A percentile compares a stretch with the other conserved stretches of the same genome.
phyloP scores from a whole-genome alignment of 768 basidiomycete species.

The Dioszegia aurantiaca region DNA sequence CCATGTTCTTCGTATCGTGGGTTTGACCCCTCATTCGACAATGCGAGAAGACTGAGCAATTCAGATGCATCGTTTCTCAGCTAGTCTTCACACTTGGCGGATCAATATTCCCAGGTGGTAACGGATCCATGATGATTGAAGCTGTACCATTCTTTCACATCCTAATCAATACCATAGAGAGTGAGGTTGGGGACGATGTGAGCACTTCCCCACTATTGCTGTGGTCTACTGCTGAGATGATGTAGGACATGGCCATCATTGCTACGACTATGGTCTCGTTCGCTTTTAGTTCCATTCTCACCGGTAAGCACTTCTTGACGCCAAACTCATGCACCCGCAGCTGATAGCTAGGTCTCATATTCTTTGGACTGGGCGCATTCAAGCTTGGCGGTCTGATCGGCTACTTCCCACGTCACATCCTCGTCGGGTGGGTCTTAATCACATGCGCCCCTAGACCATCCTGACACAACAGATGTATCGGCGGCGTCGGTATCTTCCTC shows the following conservation, averaged over 20 bases:
- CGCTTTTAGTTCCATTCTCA: slow-evolving; percentile 79
- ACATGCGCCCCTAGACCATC: neutral
- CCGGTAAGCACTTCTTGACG: slow-evolving; percentile 60
- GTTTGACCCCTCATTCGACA: slow-evolving; percentile 36
- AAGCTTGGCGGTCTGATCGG: slow-evolving; percentile 81
- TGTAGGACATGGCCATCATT: slow-evolving; percentile 64
- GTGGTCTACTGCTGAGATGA: neutral
- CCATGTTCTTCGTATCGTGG: slow-evolving; percentile 87
- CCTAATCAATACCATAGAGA: slow-evolving; percentile 71
- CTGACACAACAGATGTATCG: slow-evolving; percentile 58
- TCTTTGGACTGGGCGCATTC: slow-evolving; percentile 80
- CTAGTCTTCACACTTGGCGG: slow-evolving; percentile 81
- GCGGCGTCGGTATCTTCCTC: slow-evolving; percentile 92
- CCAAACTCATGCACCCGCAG: neutral
- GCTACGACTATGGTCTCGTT: slow-evolving; percentile 89
- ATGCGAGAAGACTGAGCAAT: slow-evolving; percentile 7
- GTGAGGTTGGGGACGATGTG: slow-evolving; percentile 66
- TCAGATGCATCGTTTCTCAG: slow-evolving; percentile 72
- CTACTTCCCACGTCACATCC: slow-evolving; percentile 93
- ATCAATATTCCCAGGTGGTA: slow-evolving; percentile 67
- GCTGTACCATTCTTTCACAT: slow-evolving; percentile 98
- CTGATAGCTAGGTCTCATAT: slow-evolving; percentile 62
- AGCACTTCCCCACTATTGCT: slow-evolving; percentile 13
- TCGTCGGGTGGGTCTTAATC: slow-evolving; percentile 69
- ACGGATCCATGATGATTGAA: slow-evolving; percentile 79